A percentile compares a stretch with the other conserved stretches of the same genome.
Conservation (phyloP, 331 rosid genomes). For the Quercus phellos region DNA sequence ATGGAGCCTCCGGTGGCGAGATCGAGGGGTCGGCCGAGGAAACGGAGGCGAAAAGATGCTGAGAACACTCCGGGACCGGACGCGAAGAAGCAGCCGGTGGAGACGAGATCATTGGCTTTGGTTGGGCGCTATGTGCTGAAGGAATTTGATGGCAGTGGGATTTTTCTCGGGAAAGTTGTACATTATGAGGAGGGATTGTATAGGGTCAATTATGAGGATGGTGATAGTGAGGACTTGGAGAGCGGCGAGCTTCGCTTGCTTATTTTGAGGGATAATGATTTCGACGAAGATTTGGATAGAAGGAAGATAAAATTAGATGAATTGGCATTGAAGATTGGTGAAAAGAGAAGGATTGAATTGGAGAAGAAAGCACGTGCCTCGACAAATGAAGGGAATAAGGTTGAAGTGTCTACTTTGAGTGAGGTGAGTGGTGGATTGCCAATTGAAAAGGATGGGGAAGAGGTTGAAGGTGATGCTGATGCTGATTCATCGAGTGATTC, state of each 20-base stretch:
- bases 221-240: constrained; percentile 81
- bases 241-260: constrained; percentile 66
- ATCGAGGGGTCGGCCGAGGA: constrained; percentile 91
- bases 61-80: constrained; percentile 36
- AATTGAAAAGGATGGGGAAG: constrained; percentile 25
- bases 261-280: constrained; percentile 36
- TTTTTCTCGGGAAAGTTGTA: constrained; percentile 68
- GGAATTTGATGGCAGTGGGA: constrained; percentile 53
- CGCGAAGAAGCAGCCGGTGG: constrained; percentile 40
- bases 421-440: constrained; percentile 27
- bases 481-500: constrained; percentile 47
- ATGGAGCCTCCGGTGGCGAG: constrained; percentile 64
- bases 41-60: constrained; percentile 52
- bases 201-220: constrained; percentile 74
- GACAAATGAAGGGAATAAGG: constrained; percentile 19
- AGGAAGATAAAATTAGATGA: constrained; percentile 51
- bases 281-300: constrained; percentile 27
- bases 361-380: constrained; percentile 9
- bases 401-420: constrained; percentile 25
- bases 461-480: constrained; percentile 34
- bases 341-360: neutral
- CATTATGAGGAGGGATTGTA: constrained; percentile 62
- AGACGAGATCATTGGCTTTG: constrained; percentile 40
- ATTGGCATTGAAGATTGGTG: constrained; percentile 20
- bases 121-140: constrained; percentile 66